Evolutionary conservation across 2,329 filamentous ascomycete species (phyloP).

Genomic region (Fusarium pilosicola): DNA sequence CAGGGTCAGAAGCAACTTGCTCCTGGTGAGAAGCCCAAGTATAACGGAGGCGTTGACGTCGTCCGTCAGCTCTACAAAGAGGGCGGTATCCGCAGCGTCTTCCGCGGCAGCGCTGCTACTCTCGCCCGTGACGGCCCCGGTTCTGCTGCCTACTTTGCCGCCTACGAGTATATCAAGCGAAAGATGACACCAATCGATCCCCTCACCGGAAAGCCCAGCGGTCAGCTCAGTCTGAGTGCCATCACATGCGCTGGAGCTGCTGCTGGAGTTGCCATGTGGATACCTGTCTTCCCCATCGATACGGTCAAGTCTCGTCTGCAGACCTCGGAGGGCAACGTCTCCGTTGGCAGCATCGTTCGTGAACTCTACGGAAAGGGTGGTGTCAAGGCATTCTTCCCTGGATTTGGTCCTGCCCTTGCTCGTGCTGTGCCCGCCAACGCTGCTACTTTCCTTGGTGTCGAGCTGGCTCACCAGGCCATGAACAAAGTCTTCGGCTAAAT

Average conservation of each 20-base stretch:
- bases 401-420: constrained; percentile 90
- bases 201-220: constrained; percentile 74
- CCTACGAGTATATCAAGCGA: constrained; percentile 96
- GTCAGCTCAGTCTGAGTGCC: constrained; percentile 82
- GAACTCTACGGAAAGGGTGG: constrained; percentile 87
- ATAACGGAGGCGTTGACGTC: constrained; percentile 87
- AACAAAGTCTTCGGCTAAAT: constrained; percentile 71
- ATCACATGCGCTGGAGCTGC: constrained; percentile 88
- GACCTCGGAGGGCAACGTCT: constrained; percentile 86
- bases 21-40: constrained; percentile 92
- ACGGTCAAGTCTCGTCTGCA: constrained; percentile 96
- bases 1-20: constrained; percentile 91
- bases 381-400: constrained; percentile 94
- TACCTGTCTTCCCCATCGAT: constrained; percentile 96
- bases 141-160: constrained; percentile 93
- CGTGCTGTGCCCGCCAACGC: constrained; percentile 96
- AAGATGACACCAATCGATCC: constrained; percentile 84
- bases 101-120: constrained; percentile 90
- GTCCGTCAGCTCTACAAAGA: constrained; percentile 93
- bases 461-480: constrained; percentile 86
- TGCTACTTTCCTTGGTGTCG: constrained; percentile 89
- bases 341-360: constrained; percentile 80
- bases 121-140: constrained; percentile 94
- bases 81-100: constrained; percentile 90
- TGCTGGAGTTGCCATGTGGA: constrained; percentile 98